A percentile compares a stretch with the other conserved stretches of the same genome.
phyloP scores from a whole-genome alignment of 1,284 basidiomycete genomes.

The Rhodotorula sp. region DNA sequence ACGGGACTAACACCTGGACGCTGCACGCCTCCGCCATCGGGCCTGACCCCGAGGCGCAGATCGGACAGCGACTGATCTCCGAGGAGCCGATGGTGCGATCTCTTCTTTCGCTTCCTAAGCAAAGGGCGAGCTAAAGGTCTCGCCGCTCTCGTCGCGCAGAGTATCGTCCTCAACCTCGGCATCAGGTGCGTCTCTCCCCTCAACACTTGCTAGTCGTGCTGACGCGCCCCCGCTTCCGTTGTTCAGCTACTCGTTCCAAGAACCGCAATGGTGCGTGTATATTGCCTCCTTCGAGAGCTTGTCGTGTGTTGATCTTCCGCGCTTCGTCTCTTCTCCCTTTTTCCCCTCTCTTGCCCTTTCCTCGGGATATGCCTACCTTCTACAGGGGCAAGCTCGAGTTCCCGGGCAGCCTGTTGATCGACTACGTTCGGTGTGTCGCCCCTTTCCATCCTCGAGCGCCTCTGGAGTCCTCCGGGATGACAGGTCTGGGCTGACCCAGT shows the following conservation, averaged over 20 bases:
- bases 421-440: constrained; percentile 12
- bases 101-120: background rate
- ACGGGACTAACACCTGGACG: constrained; percentile 70
- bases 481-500: background rate
- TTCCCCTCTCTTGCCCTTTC: background rate
- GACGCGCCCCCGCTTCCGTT: background rate
- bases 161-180: constrained; percentile 33
- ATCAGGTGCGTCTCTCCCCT: constrained; percentile 3
- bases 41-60: constrained; percentile 65
- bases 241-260: background rate
- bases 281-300: accelerated
- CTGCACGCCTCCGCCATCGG: constrained; percentile 69
- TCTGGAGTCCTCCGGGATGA: too few species aligned
- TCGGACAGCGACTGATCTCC: constrained; percentile 71
- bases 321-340: background rate
- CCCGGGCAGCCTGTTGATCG: constrained; percentile 19
- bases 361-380: background rate
- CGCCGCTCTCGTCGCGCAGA: constrained; percentile 5
- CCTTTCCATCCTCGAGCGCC: background rate
- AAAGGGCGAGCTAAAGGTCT: background rate
- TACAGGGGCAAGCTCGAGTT: constrained; percentile 18
- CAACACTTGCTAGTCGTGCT: background rate
- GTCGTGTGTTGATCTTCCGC: too few species aligned
- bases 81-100: constrained; percentile 64
- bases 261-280: constrained; percentile 9